Evolutionary conservation across 2,329 filamentous ascomycete genomes (phyloP), one percentile per base, ranked within the genome.

Genomic region (Coccinonectria pachysandricola): DNA sequence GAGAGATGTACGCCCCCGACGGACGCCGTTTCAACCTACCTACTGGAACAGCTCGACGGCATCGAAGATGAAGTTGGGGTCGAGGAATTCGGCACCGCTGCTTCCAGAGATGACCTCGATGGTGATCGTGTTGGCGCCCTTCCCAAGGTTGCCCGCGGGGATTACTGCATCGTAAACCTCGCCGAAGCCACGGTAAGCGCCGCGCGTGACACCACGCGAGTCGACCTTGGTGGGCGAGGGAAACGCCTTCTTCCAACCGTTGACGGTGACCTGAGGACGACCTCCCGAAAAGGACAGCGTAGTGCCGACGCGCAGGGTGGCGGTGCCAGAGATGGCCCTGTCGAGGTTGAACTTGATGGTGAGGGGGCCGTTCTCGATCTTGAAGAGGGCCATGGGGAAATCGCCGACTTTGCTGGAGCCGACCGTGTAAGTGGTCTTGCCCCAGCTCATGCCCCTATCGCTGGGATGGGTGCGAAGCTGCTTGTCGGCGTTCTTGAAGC

Each of bases 381-480:
- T 71, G 54, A 76, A 75, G 14, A 78, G 48, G 0, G 75, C 75
- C 75, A 80, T 79, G 21, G 75, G 74, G 44, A 79, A 75, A 32
- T 65, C 60, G 4, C 53, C 52, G 2, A 64, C 44, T 5, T 54
- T 46, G 13, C 65, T 70, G 12, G 62, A 64, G 20, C 72, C 74
- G 8, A 76, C 66, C 2, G 68, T 76, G 52, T 75, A 78, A 1
- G 72, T 78, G 8, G 64, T 41, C 1, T 71, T 62, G 0, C 59
- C 63, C 75, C 75, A 80, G 30, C 56, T 58, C 75, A 80, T 80
- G 42, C 75, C 68, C 19, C 53, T 54, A 50, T 79, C 76, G 4
- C 69, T 71, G 3, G 75, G 76, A 46, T 81, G 76, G 75, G 80
- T 80, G 26, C 72, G 65, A 9, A 73, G 62, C 46, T 77, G 69